Percentiles rank a stretch among this genome's conserved stretches.
phyloP scores from a whole-genome alignment of 768 basidiomycete species.

The Suillus cothurnatus region DNA sequence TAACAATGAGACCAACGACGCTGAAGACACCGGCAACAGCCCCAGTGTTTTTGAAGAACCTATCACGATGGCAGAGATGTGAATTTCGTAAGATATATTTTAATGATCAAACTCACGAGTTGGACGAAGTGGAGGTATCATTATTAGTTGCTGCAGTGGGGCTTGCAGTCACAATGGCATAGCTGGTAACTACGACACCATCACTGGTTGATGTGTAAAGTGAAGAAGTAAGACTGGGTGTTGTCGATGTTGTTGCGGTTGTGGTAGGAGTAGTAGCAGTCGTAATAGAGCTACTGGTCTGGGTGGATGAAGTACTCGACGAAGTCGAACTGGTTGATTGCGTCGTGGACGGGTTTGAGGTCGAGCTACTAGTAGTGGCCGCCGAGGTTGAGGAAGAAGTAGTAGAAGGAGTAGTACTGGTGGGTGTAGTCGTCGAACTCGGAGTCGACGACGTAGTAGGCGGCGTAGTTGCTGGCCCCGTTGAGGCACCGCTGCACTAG shows the following conservation, averaged over 20 bases:
- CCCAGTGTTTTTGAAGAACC: slow-evolving; percentile 73
- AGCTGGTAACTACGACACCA: not conserved
- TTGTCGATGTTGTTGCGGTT: not conserved
- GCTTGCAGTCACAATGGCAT: not conserved
- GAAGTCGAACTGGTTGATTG: not conserved
- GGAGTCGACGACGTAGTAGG: not conserved
- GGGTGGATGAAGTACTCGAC: not conserved
- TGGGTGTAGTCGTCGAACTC: not conserved
- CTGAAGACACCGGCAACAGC: slow-evolving; percentile 75
- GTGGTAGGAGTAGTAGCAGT: not conserved
- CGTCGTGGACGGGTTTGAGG: slow-evolving; percentile 4
- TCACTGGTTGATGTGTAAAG: slow-evolving; percentile 8
- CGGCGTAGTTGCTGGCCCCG: not conserved
- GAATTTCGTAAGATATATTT: slow-evolving; percentile 6
- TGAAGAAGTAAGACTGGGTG: slow-evolving; percentile 6
- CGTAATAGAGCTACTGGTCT: not conserved
- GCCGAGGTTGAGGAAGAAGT: not conserved
- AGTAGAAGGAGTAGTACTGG: slow-evolving; percentile 1
- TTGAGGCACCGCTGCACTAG: not conserved
- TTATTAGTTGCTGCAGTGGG: not conserved
- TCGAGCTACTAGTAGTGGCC: not conserved
- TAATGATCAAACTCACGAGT: slow-evolving; percentile 25
- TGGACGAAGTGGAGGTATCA: slow-evolving; percentile 12
- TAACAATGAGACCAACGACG: slow-evolving; percentile 63
- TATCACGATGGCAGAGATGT: slow-evolving; percentile 22